Evolutionary conservation across 2,329 filamentous ascomycete genomes (phyloP).

Genomic region (Incumbomyces lentus): DNA sequence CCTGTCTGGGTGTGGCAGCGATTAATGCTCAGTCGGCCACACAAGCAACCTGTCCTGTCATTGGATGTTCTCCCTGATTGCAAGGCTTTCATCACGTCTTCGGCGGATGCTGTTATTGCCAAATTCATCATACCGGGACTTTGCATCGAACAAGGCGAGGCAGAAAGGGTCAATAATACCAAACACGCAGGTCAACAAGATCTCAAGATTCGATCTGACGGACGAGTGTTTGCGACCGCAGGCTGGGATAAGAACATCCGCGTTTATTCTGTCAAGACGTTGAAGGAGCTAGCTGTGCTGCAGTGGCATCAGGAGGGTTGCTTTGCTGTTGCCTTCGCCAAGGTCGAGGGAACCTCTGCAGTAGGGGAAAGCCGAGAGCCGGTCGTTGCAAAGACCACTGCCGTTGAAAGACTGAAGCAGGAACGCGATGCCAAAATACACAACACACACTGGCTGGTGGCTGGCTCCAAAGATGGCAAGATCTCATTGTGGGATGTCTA

Average conservation of each 20-base stretch:
- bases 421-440: conserved; percentile 55
- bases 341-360: conserved; percentile 21
- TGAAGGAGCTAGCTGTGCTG: conserved; percentile 81
- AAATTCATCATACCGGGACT: conserved; percentile 54
- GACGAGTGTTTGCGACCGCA: conserved; percentile 73
- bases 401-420: conserved; percentile 47
- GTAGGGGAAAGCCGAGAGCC: not conserved
- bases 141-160: conserved; percentile 26
- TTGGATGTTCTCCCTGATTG: conserved; percentile 44
- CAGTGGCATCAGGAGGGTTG: conserved; percentile 91
- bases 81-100: conserved; percentile 63
- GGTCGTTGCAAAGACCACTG: conserved; percentile 8
- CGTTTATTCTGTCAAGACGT: conserved; percentile 67
- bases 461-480: conserved; percentile 88
- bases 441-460: conserved; percentile 76
- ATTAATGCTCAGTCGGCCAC: conserved; percentile 56
- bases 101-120: conserved; percentile 68
- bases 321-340: conserved; percentile 66
- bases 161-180: conserved; percentile 58
- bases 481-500: conserved; percentile 95
- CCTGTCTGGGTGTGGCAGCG: conserved; percentile 37
- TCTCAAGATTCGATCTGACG: conserved; percentile 66
- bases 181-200: conserved; percentile 87
- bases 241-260: conserved; percentile 81
- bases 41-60: conserved; percentile 74